A percentile compares a stretch with the other conserved stretches of the same genome.
These are phyloP conservation scores for Cucumis sativus DNA, from an alignment of 306 rosid genomes.

Conservation along the genomic window DNA sequence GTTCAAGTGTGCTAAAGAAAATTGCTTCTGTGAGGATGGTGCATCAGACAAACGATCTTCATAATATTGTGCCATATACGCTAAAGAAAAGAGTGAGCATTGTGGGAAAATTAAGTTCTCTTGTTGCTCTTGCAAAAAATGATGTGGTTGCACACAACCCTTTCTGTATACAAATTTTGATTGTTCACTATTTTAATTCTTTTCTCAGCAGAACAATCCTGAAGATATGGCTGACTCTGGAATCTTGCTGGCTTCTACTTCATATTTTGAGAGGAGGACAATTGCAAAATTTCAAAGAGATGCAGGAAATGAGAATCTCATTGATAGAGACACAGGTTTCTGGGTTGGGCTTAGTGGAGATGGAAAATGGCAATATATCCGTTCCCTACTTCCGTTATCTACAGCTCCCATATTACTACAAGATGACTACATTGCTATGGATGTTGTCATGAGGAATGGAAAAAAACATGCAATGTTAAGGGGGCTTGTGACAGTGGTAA, in stretches of 20 bases:
- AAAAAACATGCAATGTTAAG: constrained; percentile 83
- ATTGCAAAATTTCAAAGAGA: constrained; percentile 55
- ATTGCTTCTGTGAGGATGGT: constrained; percentile 65
- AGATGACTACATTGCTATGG: constrained; percentile 65
- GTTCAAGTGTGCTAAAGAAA: constrained; percentile 53
- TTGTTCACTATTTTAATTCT: background rate
- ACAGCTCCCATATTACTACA: constrained; percentile 60
- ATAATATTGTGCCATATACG: constrained; percentile 39
- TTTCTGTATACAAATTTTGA: background rate
- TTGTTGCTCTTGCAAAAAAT: constrained; percentile 2
- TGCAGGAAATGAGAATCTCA: constrained; percentile 20
- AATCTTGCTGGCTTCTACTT: constrained; percentile 51
- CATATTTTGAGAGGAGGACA: constrained; percentile 73
- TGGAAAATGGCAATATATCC: constrained; percentile 65
- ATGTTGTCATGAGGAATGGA: constrained; percentile 82
- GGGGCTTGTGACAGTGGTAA: constrained; percentile 72
- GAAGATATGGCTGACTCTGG: constrained; percentile 38
- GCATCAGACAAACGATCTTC: constrained; percentile 41
- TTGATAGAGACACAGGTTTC: constrained; percentile 69
- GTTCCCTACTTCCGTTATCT: constrained; percentile 80
- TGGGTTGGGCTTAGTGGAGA: constrained; percentile 57
- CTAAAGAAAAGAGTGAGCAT: constrained; percentile 52
- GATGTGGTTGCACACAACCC: background rate
- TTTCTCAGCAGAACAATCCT: constrained; percentile 31
- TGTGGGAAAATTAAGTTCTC: background rate